Evolutionary conservation across 1,139 yeast species (phyloP).

Genomic region (Candida gigantensis): DNA sequence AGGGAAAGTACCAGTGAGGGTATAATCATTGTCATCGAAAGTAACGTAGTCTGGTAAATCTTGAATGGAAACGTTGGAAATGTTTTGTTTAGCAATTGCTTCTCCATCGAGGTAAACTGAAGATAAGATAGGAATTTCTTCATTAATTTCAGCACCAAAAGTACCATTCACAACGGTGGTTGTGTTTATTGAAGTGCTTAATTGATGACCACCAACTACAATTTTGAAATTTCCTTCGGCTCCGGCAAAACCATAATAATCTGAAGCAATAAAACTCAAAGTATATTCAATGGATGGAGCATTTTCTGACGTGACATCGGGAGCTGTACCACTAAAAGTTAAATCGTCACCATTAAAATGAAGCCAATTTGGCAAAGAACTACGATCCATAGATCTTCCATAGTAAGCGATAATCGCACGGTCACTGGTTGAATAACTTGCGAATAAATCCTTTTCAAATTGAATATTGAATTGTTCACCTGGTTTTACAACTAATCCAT

Average conservation of each 20-base stretch:
- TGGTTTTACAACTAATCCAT: constrained; percentile 74
- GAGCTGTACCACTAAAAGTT: constrained; percentile 86
- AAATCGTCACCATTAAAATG: constrained; percentile 60
- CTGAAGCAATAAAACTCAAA: constrained; percentile 79
- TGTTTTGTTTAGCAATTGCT: constrained; percentile 47
- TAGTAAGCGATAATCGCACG: constrained; percentile 64
- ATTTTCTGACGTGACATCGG: constrained; percentile 75
- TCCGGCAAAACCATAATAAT: constrained; percentile 73
- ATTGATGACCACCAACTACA: constrained; percentile 83
- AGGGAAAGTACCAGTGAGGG: constrained; percentile 64
- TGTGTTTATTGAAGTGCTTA: constrained; percentile 60
- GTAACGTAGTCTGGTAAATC: constrained; percentile 64
- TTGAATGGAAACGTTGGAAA: constrained; percentile 51
- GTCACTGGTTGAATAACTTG: constrained; percentile 41
- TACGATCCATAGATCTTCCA: constrained; percentile 77
- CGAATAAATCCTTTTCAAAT: constrained; percentile 62
- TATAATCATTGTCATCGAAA: constrained; percentile 41
- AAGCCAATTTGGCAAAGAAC: constrained; percentile 92
- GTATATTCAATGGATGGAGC: constrained; percentile 83
- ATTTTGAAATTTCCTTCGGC: constrained; percentile 69
- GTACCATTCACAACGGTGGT: constrained; percentile 68
- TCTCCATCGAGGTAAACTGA: constrained; percentile 61
- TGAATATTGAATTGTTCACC: constrained; percentile 63
- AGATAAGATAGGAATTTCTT: constrained; percentile 59
- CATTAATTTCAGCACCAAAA: constrained; percentile 52